These are phyloP conservation scores for Dentipellis fragilis DNA, from an alignment of 768 basidiomycete species.

Conservation along the genomic window DNA sequence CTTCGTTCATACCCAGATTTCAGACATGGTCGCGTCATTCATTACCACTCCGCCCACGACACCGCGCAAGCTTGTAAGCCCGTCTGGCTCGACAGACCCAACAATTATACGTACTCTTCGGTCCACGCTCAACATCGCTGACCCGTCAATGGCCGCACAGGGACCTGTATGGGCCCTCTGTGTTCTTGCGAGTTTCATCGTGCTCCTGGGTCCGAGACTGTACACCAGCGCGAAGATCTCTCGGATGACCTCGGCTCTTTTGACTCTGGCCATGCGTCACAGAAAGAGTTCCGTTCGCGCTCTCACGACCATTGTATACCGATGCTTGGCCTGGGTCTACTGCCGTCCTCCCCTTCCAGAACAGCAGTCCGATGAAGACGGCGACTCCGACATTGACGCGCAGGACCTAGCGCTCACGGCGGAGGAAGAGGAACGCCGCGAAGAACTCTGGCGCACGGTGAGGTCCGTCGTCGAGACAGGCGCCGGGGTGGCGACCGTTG, in stretches of 20 bases:
- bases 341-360: slow-evolving; percentile 38
- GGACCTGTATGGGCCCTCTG: slow-evolving; percentile 73
- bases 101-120: slow-evolving; percentile 56
- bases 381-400: slow-evolving; percentile 17
- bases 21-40: slow-evolving; percentile 36
- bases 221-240: slow-evolving; percentile 34
- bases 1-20: slow-evolving; percentile 41
- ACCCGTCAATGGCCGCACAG: slow-evolving; percentile 54
- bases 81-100: slow-evolving; percentile 28
- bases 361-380: slow-evolving; percentile 17
- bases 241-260: slow-evolving; percentile 37
- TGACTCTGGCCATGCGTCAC: slow-evolving; percentile 48
- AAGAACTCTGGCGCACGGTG: slow-evolving; percentile 39
- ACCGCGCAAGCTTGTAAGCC: slow-evolving; percentile 23
- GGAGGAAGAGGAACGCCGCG: slow-evolving; percentile 11
- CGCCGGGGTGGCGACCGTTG: slow-evolving; percentile 47
- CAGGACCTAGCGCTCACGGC: slow-evolving; percentile 18
- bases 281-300: slow-evolving; percentile 56
- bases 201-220: slow-evolving; percentile 51
- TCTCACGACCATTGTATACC: slow-evolving; percentile 56
- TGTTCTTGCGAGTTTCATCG: slow-evolving; percentile 54
- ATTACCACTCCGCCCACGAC: slow-evolving; percentile 30
- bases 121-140: slow-evolving; percentile 43
- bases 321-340: slow-evolving; percentile 54
- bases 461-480: slow-evolving; percentile 45